Percentiles rank a stretch among this genome's conserved stretches.
phyloP scores from a whole-genome alignment of 2,329 filamentous ascomycete species.

The Neophaeococcomyces mojaviensis region DNA sequence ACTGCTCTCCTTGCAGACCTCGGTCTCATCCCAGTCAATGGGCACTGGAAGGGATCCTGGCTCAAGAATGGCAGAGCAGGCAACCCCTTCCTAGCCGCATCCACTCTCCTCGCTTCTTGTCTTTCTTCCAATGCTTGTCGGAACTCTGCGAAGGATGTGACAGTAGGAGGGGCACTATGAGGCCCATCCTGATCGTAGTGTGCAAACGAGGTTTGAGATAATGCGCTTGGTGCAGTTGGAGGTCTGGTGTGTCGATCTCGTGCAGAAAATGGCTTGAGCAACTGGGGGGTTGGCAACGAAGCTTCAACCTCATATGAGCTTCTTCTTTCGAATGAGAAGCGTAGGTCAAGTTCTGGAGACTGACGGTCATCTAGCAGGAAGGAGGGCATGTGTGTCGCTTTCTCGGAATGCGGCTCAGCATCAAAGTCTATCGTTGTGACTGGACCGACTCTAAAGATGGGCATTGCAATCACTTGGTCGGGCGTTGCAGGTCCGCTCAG shows the following conservation, averaged over 20 bases:
- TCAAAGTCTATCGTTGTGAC: background rate
- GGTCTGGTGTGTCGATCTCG: too few relatives aligned
- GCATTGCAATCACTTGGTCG: background rate
- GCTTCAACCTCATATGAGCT: background rate
- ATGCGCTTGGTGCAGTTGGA: too few relatives aligned
- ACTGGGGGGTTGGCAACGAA: background rate
- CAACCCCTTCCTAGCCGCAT: background rate
- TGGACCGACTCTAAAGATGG: background rate
- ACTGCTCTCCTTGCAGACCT: background rate
- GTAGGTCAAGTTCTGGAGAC: slow-evolving; percentile 4
- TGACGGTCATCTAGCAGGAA: background rate
- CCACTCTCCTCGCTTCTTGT: background rate
- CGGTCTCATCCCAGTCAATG: background rate
- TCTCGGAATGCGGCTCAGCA: background rate
- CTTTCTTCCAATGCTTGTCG: background rate
- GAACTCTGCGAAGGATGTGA: background rate
- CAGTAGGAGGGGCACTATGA: background rate
- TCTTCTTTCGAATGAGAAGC: background rate
- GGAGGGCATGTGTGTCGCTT: background rate
- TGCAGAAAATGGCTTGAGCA: background rate
- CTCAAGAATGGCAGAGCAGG: background rate
- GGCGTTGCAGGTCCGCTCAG: background rate
- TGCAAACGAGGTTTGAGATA: too few relatives aligned
- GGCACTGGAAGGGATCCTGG: slow-evolving; percentile 1
- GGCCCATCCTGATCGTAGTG: background rate